phyloP scores from a whole-genome alignment of 1,284 basidiomycete species.

The Marasmius tenuissimus region DNA sequence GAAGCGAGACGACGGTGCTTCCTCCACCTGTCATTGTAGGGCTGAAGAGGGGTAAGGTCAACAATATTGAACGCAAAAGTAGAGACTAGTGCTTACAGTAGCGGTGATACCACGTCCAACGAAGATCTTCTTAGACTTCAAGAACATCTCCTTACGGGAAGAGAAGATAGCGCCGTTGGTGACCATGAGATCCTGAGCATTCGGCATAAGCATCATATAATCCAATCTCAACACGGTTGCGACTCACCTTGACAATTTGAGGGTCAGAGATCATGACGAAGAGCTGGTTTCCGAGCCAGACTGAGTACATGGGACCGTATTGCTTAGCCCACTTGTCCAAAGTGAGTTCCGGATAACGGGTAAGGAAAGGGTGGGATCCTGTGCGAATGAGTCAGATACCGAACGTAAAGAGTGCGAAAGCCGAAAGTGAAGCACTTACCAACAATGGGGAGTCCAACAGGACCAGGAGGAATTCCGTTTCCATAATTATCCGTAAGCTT shows the following conservation, averaged over 20 bases:
- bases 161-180: conserved; percentile 44
- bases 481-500: background rate
- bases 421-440: background rate
- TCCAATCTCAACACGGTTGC: background rate
- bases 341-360: conserved; percentile 34
- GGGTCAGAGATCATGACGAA: conserved; percentile 43
- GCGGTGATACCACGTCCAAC: conserved; percentile 38
- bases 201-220: background rate
- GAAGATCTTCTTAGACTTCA: conserved; percentile 43
- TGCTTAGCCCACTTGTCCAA: conserved; percentile 35
- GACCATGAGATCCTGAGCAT: conserved; percentile 36
- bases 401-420: background rate
- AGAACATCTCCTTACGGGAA: conserved; percentile 37
- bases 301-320: conserved; percentile 31
- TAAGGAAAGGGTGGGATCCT: conserved; percentile 33
- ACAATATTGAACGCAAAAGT: background rate
- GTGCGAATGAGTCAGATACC: background rate
- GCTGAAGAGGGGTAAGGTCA: background rate
- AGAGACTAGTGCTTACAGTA: conserved; percentile 29
- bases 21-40: conserved; percentile 29
- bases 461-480: background rate
- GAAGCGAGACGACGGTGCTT: conserved; percentile 37
- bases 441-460: background rate
- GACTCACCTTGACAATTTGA: conserved; percentile 21
- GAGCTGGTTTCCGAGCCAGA: conserved; percentile 35